Evolutionary conservation across 768 basidiomycete genomes (phyloP).

Genomic region (Rubroboletus satanas): DNA sequence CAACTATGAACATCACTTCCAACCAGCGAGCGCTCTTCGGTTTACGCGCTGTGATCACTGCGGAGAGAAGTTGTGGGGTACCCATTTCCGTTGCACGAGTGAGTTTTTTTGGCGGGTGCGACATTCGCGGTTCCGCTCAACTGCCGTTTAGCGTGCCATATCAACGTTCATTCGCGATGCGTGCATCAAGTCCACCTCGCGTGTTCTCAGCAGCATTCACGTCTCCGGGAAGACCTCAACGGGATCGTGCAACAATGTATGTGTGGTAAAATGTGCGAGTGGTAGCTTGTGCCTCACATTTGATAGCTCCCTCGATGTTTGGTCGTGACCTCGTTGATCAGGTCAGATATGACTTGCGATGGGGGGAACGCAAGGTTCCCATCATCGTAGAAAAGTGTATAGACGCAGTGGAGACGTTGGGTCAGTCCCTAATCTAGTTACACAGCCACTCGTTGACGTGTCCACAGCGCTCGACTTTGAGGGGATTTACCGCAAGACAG

Average conservation of each 20-base stretch:
- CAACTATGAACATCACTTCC: constrained; percentile 75
- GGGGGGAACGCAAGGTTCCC: constrained; percentile 65
- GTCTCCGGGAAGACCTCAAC: constrained; percentile 31
- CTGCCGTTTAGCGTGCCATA: constrained; percentile 60
- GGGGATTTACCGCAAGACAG: constrained; percentile 97
- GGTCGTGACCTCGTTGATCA: constrained; percentile 87
- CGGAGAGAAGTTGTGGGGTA: constrained; percentile 98
- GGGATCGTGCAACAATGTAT: constrained; percentile 21
- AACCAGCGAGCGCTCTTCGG: constrained; percentile 81
- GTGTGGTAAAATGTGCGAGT: constrained; percentile 1
- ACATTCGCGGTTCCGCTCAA: constrained; percentile 2
- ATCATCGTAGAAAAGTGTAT: constrained; percentile 95
- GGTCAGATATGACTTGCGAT: constrained; percentile 60
- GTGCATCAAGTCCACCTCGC: constrained; percentile 57
- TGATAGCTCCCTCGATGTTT: constrained; percentile 82
- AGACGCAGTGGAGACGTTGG: constrained; percentile 82
- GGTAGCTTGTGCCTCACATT: constrained; percentile 17
- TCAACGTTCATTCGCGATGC: constrained; percentile 87
- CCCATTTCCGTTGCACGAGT: constrained; percentile 90
- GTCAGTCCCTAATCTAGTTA: constrained; percentile 40
- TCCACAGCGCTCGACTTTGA: constrained; percentile 84
- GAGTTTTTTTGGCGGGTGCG: constrained; percentile 31
- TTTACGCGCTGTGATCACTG: constrained; percentile 95
- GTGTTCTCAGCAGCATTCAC: constrained; percentile 55
- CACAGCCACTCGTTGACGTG: neutral